Base-by-base conservation (phyloP, 192 early-diverging fungal species). In the Chytriomyces hyalinus region DNA sequence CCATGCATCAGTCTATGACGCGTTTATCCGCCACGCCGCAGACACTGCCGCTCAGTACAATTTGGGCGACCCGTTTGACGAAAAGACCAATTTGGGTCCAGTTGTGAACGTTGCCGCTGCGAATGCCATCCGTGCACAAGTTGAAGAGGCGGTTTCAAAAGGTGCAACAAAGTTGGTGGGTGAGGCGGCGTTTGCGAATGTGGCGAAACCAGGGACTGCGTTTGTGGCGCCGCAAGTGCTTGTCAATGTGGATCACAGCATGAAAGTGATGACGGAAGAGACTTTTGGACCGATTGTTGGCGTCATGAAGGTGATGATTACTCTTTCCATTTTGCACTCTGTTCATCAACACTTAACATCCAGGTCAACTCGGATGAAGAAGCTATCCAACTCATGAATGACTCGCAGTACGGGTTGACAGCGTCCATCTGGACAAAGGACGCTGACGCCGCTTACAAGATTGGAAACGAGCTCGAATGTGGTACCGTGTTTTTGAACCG, bases 401-500 rank as follows among this genome's bases (percentile, higher is more conserved):
- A 94, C 77, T 88, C 86, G 9, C 81, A 86, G 28, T 94, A 90
- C 76, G 92, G 93, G 13, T 73, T 94, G 28, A 92, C 93, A 20
- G 89, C 91, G 4, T 91, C 89, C 46, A 85, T 94, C 53, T 94
- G 93, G 93, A 93, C 93, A 0, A 70, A 75, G 44, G 85, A 91
- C 76, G 64, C 72, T 6, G 85, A 91, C 22, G 85, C 83, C 36
- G 93, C 88, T 0, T 46, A 89, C 59, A 77, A 36, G 8, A 87
- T 94, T 62, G 92, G 90, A 17, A 92, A 26, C 24, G 59, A 80
- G 80, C 44, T 84, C 92, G 59, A 89, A 92, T 68, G 89, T 87
- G 0, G 93, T 10, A 94, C 93, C 6, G 87, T 90, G 84, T 94
- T 92, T 79, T 87, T 93, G 87, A 94, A 94, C 68, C 86, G 93